phyloP scores from a whole-genome alignment of 2,329 filamentous ascomycete species.

The Fusarium virguliforme region DNA sequence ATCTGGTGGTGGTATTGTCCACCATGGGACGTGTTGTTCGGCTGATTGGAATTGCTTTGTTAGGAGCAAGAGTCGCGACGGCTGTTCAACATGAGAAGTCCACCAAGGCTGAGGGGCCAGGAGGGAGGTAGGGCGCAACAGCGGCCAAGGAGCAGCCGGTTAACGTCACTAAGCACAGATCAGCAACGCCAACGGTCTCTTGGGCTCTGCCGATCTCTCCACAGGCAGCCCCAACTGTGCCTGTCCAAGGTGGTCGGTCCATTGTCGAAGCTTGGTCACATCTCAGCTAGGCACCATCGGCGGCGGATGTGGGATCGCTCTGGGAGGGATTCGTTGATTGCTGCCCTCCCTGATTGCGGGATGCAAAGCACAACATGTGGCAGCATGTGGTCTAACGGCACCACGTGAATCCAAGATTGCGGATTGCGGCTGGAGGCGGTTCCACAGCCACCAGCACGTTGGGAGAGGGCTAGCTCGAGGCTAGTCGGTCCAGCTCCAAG shows the following conservation, averaged over 20 bases:
- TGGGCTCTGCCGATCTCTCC: slow-evolving; percentile 36
- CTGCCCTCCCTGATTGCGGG: slow-evolving; percentile 18
- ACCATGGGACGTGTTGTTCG: slow-evolving; percentile 15
- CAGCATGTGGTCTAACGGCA: slow-evolving; percentile 37
- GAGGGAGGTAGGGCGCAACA: neutral
- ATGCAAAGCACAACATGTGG: slow-evolving; percentile 21
- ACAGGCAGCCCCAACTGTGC: slow-evolving; percentile 17
- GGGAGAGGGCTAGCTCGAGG: slow-evolving; percentile 10
- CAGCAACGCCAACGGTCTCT: slow-evolving; percentile 9
- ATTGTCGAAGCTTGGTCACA: slow-evolving; percentile 31
- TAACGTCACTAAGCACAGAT: slow-evolving; percentile 13
- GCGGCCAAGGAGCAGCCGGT: slow-evolving; percentile 10
- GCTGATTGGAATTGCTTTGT: slow-evolving; percentile 9
- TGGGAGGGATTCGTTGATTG: slow-evolving; percentile 14
- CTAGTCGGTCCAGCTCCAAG: slow-evolving; percentile 3
- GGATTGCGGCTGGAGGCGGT: slow-evolving; percentile 27
- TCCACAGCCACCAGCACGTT: slow-evolving; percentile 9
- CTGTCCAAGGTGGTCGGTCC: slow-evolving; percentile 16
- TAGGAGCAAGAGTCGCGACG: slow-evolving; percentile 18
- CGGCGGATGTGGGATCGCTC: slow-evolving; percentile 30
- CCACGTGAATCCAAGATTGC: slow-evolving; percentile 41
- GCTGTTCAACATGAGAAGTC: neutral
- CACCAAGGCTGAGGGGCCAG: neutral
- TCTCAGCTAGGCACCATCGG: slow-evolving; percentile 46
- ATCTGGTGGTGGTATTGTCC: slow-evolving; percentile 24